phyloP scores from a whole-genome alignment of 2,329 filamentous ascomycete species.

The Botrytis paeoniae region DNA sequence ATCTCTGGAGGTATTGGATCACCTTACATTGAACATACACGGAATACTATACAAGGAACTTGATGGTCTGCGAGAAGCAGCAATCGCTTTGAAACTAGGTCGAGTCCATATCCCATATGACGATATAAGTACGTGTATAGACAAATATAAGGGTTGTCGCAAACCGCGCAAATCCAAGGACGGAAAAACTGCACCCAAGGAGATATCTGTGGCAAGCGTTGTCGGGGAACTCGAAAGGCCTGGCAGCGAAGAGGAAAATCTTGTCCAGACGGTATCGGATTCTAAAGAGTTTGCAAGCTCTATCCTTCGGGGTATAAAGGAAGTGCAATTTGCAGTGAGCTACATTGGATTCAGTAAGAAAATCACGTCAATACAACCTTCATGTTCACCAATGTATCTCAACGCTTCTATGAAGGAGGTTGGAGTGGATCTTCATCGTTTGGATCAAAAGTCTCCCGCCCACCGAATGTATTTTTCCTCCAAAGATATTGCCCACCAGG shows the following conservation, averaged over 20 bases:
- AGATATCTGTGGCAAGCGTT: conserved; percentile 68
- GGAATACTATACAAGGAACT: conserved; percentile 82
- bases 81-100: conserved; percentile 86
- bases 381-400: conserved; percentile 69
- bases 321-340: conserved; percentile 92
- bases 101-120: conserved; percentile 88
- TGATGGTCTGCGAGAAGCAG: conserved; percentile 85
- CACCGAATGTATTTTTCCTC: conserved; percentile 98
- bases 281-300: conserved; percentile 91
- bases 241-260: conserved; percentile 55
- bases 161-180: conserved; percentile 32
- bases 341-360: conserved; percentile 84
- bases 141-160: conserved; percentile 51
- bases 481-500: conserved; percentile 91
- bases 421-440: conserved; percentile 83
- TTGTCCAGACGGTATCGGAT: conserved; percentile 83
- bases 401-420: conserved; percentile 96
- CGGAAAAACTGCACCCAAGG: conserved; percentile 46
- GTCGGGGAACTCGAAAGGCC: conserved; percentile 70
- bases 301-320: conserved; percentile 86
- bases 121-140: conserved; percentile 66
- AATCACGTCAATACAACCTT: conserved; percentile 64
- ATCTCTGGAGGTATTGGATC: conserved; percentile 83
- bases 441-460: conserved; percentile 88
- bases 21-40: conserved; percentile 84